Percentiles rank a stretch among this genome's conserved stretches.
These are phyloP conservation scores for Magnolia changhungtana DNA, from an alignment of 164 flowering plant species.

Conservation along the genomic window DNA sequence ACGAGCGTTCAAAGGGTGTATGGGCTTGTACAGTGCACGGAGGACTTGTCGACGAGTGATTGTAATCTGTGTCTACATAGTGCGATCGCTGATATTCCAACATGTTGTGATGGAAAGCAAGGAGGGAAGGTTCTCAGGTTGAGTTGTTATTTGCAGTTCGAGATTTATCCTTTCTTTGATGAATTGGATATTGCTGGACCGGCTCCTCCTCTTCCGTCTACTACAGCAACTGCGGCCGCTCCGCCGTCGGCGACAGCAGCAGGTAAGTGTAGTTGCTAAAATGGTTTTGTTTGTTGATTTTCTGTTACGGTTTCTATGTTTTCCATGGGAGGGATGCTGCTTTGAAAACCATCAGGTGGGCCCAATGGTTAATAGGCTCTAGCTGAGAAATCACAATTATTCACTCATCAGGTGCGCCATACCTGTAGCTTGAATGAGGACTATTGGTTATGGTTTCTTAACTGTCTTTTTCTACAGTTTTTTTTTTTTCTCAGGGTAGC, in stretches of 20 bases:
- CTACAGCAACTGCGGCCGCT: background rate
- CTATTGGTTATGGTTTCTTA: too few relatives aligned
- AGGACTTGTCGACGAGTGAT: slow-evolving; percentile 29
- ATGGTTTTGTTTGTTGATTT: too few relatives aligned
- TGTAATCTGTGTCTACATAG: slow-evolving; percentile 47
- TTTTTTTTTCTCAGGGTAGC: too few relatives aligned
- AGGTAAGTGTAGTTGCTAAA: background rate
- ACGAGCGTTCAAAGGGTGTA: slow-evolving; percentile 28
- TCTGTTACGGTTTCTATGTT: too few relatives aligned
- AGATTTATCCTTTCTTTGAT: slow-evolving; percentile 36
- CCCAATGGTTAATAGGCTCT: too few relatives aligned
- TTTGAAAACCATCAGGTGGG: too few relatives aligned
- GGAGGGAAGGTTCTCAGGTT: slow-evolving; percentile 54
- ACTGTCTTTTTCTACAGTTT: too few relatives aligned
- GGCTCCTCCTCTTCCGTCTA: background rate
- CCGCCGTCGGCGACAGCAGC: background rate
- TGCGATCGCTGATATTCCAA: slow-evolving; percentile 31
- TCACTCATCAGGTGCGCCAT: too few relatives aligned
- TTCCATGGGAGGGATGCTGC: too few relatives aligned
- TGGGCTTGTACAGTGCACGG: slow-evolving; percentile 45
- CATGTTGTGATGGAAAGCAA: slow-evolving; percentile 43
- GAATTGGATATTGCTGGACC: background rate
- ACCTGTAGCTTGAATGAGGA: too few relatives aligned
- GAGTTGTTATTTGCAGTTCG: slow-evolving; percentile 55
- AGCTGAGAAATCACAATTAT: too few relatives aligned